Base-by-base conservation (phyloP, 176 grass and related monocot genomes). In the Oryza glumipatula region DNA sequence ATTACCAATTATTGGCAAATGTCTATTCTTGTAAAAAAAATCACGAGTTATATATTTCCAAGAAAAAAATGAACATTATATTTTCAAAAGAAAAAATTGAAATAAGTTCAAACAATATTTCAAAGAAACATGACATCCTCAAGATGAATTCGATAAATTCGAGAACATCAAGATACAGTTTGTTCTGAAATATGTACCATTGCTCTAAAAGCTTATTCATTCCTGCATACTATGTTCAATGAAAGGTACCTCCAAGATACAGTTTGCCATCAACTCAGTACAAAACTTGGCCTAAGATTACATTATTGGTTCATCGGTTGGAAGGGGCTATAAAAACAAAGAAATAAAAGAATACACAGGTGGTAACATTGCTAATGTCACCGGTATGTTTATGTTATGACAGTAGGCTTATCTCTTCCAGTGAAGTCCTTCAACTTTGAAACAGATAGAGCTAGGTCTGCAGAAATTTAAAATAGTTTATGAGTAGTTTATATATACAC, bases 371-470 rank as follows among this genome's bases (percentile, higher is more conserved):
- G 19, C 12, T 11, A 83, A 64, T 9, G 7, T 68, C 38, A 68
- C 8, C 63, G 51, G 24, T 14, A 52, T 58, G 58, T 66, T 87
- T 78, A 97, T 91, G 95, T 97, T 23, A 92, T 92, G 74, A 97
- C 92, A 8, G 90, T 97, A 63, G 95, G 95, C 46, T 87, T 89
- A 24, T 94, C 80, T 85, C 92, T 97, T 80, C 95, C 92, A 26
- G 95, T 97, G 71, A 92, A 97, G 61, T 94, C 88, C 84, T 89
- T 90, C 15, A 97, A 88, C 83, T 94, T 97, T 35, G 95, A 94
- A 64, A 97, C 75, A 12, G 95, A 91, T 67, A 97, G 83, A 54
- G 95, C 95, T 19, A 97, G 70, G 79, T 92, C 95, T 97, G 74
- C 44, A 84, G n/a, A 32, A 43, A 87, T 67, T 65, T 82, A 15